Base-by-base conservation (phyloP, 352 stramenopile species). In the Phytophthora pseudosyringae region DNA sequence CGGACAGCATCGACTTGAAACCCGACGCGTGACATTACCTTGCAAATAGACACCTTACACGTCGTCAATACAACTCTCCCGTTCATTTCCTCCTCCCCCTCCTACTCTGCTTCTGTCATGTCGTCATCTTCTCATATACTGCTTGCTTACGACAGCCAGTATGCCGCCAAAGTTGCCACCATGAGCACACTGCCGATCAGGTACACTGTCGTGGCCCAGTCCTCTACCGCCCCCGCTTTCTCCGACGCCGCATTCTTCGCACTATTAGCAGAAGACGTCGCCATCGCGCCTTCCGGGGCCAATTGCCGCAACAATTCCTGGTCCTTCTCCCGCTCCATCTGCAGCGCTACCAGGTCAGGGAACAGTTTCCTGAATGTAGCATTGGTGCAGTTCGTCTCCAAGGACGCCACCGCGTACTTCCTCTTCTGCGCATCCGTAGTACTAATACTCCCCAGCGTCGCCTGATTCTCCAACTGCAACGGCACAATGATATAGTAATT, bases 401-500 rank as follows among this genome's bases (percentile, higher is more conserved):
- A 71, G 16, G 85, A 96, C 41, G 81, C 66, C 13, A 64, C 71
- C 13, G 92, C 92, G 47, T 95, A 93, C 49, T 90, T 92, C n/a
- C 78, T 69, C 75, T 97, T 97, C 68, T 78, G 80, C 15, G 75
- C 82, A 57, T 94, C 78, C 11, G 89, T 89, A 29, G 87, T 97
- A 45, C 75, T 91, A 66, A 98, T 92, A 66, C 89, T 95, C 8
- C 94, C 94, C 13, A 96, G 76, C 13, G 94, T 98, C 25, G 90
- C 75, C 57, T 93, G 84, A 56, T 74, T 90, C 67, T 93, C 84
- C 18, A 93, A 41, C 83, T 91, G 58, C 39, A 40, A 56, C 29
- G 47, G 6, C 31, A n/a, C 6, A 50, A 51, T 45, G 64, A 52
- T 18, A 60, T 29, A 48, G n/a, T 18, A 28, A 25, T 36, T 28